Percentiles rank a stretch among this genome's conserved stretches.
phyloP scores from a whole-genome alignment of 176 grass and related monocot species.

The Aegilops tauschii region DNA sequence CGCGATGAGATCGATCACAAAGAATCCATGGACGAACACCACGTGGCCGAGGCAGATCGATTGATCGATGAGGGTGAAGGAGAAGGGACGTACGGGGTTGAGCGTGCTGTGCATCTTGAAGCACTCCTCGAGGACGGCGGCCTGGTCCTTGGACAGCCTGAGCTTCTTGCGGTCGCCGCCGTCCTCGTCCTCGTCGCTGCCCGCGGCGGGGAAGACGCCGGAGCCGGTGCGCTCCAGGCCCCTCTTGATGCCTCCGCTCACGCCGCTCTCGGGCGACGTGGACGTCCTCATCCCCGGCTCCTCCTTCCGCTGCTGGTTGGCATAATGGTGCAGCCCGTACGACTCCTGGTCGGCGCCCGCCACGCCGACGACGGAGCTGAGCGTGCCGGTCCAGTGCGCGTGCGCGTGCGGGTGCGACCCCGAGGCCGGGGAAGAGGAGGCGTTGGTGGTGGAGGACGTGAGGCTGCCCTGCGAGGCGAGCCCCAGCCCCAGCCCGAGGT shows the following conservation, averaged over 20 bases:
- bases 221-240: conserved; percentile 47
- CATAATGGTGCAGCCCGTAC: neutral
- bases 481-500: conserved; percentile 52
- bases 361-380: conserved; percentile 27
- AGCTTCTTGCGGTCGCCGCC: conserved; percentile 83
- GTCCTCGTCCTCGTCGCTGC: conserved; percentile 67
- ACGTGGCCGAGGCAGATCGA: too few species aligned
- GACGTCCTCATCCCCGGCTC: conserved; percentile 26
- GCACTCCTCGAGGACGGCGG: conserved; percentile 87
- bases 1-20: neutral
- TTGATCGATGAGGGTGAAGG: too few species aligned
- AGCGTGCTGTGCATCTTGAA: conserved; percentile 97
- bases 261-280: conserved; percentile 70
- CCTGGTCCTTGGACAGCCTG: conserved; percentile 82
- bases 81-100: conserved; percentile 56
- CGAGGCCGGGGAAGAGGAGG: conserved; percentile 19
- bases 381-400: conserved; percentile 25
- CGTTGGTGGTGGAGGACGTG: conserved; percentile 36
- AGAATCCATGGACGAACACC: neutral
- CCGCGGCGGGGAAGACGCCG: neutral
- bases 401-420: neutral
- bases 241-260: conserved; percentile 46
- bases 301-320: neutral
- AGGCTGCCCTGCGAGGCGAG: conserved; percentile 59
- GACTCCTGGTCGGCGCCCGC: neutral